Base-by-base conservation (phyloP, 2,329 filamentous ascomycete genomes). In the Chrysosporium keratinophilum region DNA sequence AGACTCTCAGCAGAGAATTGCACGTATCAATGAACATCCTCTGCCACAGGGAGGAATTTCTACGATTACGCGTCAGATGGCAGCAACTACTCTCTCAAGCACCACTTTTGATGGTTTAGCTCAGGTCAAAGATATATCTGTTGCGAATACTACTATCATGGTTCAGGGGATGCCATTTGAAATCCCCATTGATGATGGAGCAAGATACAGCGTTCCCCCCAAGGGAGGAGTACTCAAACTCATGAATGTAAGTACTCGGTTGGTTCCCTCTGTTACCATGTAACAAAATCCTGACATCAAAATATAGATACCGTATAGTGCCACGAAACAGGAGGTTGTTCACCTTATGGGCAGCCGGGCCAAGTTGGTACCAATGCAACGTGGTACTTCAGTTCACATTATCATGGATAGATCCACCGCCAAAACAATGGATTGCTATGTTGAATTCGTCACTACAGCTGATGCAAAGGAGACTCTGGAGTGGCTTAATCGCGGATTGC, bases 381-480 rank as follows among this genome's bases (percentile, higher is more conserved):
- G 66, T 15, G 76, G 74, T 28, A 72, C 67, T 42, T 67, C 75
- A 0, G 67, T 78, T n/a, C 77, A 79, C 58, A 77, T 80, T 57
- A 75, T 79, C 54, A 79, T 79, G 76, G 77, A 80, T 57, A 74
- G 76, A 19, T 71, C 74, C 19, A 78, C 76, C n/a, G 76, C 74
- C 15, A 79, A 79, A 66, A 79, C 77, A 0, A 76, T 76, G 70
- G 76, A 78, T 50, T 75, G 70, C 56, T 80, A 70, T 58, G 68
- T 77, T 39, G 77, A 80, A 53, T 69, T 78, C 35, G 50, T 60
- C 2, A 65, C 62, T 4, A 39, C 51, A 1, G 54, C 56, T 9
- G 71, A 74, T 58, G 77, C 76, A 0, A 52, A 64, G 14, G 62
- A 64, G 11, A 62, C 69, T 2, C 64, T 72, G 7, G 59, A 64